Base-by-base conservation (phyloP, 2,329 filamentous ascomycete species). In the Shiraia sp. region DNA sequence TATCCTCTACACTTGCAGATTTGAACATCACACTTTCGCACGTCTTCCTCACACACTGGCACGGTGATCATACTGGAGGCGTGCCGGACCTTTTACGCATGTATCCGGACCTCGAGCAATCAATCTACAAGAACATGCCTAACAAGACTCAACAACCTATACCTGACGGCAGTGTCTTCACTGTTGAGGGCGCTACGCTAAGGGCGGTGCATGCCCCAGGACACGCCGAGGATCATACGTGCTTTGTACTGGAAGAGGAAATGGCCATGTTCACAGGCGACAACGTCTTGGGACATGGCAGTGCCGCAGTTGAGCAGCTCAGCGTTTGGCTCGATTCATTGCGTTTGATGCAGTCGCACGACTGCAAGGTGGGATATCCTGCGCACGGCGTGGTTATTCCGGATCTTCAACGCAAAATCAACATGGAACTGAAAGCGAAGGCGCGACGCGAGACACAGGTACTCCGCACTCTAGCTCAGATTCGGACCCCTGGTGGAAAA, bases 11-110 rank as follows among this genome's bases (percentile, higher is more conserved):
- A 0, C 62, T 79, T 1, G 22, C 41, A 1, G 40, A 59, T 2
- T 26, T 31, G 0, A 34, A 45, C 2, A 58, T 75, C 29, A 37
- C 42, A 0, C 39, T 80, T 0, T 73, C 71, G 0, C 70, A 76
- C 37, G 65, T 76, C 2, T 49, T 75, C 1, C 49, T 74, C 5
- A 72, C 72, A 0, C 72, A 75, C 42, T 74, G 70, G 70, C 72
- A 74, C 42, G 67, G 70, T 4, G 72, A 75, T 45, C 72, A 75
- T 37, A 70, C 70, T 3, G 70, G 68, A 2, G 72, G 72, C 2
- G 68, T 73, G 4, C 63, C 68, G 1, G 70, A 73, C 43, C 59
- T 74, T 1, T 12, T 74, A 1, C 42, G 42, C 1, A 33, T 62
- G 1, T 63, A 68, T 34, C 63, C 66, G 4, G 7, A 59, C 10